Evolutionary conservation across 306 rosid species (phyloP).

Genomic region (Casuarina equisetifolia): DNA sequence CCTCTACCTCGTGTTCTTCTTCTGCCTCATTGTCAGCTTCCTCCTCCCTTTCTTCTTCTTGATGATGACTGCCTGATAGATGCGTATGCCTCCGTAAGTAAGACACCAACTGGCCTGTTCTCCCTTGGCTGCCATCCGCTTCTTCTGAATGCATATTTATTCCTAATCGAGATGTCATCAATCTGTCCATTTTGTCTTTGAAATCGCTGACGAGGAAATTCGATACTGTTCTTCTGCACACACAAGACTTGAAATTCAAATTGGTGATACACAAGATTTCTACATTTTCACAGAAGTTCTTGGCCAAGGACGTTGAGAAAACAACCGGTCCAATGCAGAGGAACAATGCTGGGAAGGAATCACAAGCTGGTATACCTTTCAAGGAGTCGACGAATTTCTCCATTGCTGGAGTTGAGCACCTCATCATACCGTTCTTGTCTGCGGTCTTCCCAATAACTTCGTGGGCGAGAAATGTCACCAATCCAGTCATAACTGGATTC

Average conservation of each 20-base stretch:
- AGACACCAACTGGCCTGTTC: slow-evolving; percentile 25
- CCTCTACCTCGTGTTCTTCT: slow-evolving; percentile 29
- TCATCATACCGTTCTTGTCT: slow-evolving; percentile 82
- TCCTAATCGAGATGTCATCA: slow-evolving; percentile 62
- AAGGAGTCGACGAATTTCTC: slow-evolving; percentile 71
- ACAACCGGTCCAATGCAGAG: no score
- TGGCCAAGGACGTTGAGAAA: no score
- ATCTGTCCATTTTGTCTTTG: slow-evolving; percentile 63
- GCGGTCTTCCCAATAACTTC: slow-evolving; percentile 82
- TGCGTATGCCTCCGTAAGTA: slow-evolving; percentile 30
- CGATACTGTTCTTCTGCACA: slow-evolving; percentile 76
- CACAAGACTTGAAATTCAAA: slow-evolving; percentile 18
- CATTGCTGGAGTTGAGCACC: slow-evolving; percentile 72
- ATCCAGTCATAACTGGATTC: slow-evolving; percentile 68
- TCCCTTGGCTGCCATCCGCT: slow-evolving; percentile 35
- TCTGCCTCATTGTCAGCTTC: slow-evolving; percentile 14
- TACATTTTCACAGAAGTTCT: background rate
- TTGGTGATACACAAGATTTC: slow-evolving; percentile 10
- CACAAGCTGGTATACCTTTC: slow-evolving; percentile 50
- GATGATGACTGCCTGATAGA: slow-evolving; percentile 17
- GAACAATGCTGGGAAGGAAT: background rate
- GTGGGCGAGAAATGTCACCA: slow-evolving; percentile 73
- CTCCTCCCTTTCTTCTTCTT: slow-evolving; percentile 14
- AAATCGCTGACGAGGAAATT: slow-evolving; percentile 68
- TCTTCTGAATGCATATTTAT: slow-evolving; percentile 42